A percentile compares a stretch with the other conserved stretches of the same genome.
Evolutionary conservation across 441 rosid species (phyloP).

Genomic region (Caryocar brasiliense): DNA sequence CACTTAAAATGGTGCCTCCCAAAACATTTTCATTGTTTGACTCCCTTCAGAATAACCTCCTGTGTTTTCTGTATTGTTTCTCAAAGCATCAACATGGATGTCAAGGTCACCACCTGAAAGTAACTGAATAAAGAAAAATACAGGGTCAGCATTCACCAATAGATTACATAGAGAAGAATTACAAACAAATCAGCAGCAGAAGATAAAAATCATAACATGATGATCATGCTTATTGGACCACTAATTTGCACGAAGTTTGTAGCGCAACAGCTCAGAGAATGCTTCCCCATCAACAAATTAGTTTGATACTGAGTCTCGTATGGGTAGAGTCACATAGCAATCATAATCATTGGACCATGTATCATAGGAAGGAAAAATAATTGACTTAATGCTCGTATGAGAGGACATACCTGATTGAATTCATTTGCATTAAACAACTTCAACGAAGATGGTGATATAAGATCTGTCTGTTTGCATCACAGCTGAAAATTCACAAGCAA

Average conservation of each 20-base stretch:
- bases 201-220: background rate
- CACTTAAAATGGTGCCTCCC: constrained; percentile 62
- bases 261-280: too few species aligned
- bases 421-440: constrained; percentile 88
- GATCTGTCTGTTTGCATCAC: constrained; percentile 87
- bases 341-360: background rate
- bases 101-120: constrained; percentile 97
- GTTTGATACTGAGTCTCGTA: too few species aligned
- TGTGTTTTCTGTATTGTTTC: constrained; percentile 71
- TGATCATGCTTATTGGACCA: background rate
- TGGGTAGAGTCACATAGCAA: background rate
- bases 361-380: background rate
- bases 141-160: constrained; percentile 12
- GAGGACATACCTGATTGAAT: constrained; percentile 77
- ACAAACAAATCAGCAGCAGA: constrained; percentile 6
- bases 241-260: background rate
- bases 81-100: constrained; percentile 82
- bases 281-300: too few species aligned
- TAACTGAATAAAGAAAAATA: constrained; percentile 47
- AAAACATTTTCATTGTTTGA: constrained; percentile 75
- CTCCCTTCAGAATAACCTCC: constrained; percentile 94
- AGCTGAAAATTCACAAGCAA: constrained; percentile 33
- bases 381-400: background rate
- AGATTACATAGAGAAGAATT: background rate
- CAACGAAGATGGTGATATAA: constrained; percentile 84